phyloP scores from a whole-genome alignment of 2,329 filamentous ascomycete species.

The Dactylellina drechsleri region DNA sequence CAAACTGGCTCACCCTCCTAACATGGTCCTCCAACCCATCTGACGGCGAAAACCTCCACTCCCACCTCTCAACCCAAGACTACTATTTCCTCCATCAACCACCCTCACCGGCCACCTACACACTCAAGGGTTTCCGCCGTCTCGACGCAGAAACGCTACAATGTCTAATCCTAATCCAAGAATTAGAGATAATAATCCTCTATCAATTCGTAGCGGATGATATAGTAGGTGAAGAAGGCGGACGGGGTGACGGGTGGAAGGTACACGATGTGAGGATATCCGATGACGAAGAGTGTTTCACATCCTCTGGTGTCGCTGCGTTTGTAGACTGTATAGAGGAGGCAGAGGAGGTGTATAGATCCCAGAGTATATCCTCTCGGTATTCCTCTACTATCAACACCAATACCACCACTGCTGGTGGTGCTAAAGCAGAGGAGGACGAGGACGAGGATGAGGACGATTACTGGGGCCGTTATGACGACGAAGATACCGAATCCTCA shows the following conservation, averaged over 20 bases:
- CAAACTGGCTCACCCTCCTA: constrained; percentile 76
- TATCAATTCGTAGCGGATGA: constrained; percentile 39
- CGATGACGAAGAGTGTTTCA: constrained; percentile 38
- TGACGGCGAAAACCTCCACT: constrained; percentile 68
- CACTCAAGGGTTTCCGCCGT: constrained; percentile 71
- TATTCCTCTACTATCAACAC: neutral
- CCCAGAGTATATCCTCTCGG: neutral
- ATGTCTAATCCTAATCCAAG: constrained; percentile 15
- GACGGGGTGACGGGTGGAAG: constrained; percentile 41
- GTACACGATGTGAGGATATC: constrained; percentile 38
- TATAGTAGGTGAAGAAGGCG: constrained; percentile 2
- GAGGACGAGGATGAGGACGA: constrained; percentile 74
- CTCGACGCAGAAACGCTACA: constrained; percentile 74
- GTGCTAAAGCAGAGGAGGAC: constrained; percentile 63
- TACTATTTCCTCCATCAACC: constrained; percentile 79
- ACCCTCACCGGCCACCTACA: constrained; percentile 73
- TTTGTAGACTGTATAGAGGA: constrained; percentile 55
- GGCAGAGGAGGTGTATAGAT: constrained; percentile 56
- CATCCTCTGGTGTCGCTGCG: constrained; percentile 13
- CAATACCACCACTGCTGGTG: constrained; percentile 21
- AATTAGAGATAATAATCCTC: constrained; percentile 35
- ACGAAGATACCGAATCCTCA: constrained; percentile 64
- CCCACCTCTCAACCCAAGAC: constrained; percentile 70
- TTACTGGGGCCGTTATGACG: constrained; percentile 83
- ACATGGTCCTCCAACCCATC: constrained; percentile 70